Evolutionary conservation across 306 rosid genomes (phyloP).

Genomic region (Acacia melanoxylon): DNA sequence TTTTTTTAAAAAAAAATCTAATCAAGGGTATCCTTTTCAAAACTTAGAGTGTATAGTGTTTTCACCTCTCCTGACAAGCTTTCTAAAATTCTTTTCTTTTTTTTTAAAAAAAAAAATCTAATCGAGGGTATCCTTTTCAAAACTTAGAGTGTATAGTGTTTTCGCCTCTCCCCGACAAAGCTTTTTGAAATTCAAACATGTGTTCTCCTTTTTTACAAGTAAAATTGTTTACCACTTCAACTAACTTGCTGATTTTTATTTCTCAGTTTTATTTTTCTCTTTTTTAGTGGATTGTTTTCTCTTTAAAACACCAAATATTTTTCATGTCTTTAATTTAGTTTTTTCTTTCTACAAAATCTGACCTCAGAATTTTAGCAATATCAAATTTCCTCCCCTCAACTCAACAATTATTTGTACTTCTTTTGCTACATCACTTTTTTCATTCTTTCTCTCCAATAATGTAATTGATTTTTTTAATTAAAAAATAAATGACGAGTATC

Average conservation of each 20-base stretch:
- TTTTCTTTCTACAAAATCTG: background rate
- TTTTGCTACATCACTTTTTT: background rate
- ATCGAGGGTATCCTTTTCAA: no score
- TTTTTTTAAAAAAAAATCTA: no score
- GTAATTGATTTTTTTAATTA: background rate
- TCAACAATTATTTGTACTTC: background rate
- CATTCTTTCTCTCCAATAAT: background rate
- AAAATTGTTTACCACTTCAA: no score
- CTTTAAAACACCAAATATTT: background rate
- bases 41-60: no score
- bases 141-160: fast-evolving
- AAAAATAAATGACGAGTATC: background rate
- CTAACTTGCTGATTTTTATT: no score
- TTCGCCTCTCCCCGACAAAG: no score
- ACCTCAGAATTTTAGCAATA: background rate
- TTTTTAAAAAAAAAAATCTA: no score
- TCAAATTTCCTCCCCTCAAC: background rate
- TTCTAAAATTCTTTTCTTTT: no score
- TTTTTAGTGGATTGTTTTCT: background rate
- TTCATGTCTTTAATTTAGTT: background rate
- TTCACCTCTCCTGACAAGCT: no score
- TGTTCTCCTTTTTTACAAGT: no score
- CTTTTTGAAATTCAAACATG: fast-evolving
- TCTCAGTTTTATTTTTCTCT: no score
- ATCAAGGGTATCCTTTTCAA: no score